Base-by-base conservation (phyloP, 23 red algal genomes). In the Gracilaria domingensis region DNA sequence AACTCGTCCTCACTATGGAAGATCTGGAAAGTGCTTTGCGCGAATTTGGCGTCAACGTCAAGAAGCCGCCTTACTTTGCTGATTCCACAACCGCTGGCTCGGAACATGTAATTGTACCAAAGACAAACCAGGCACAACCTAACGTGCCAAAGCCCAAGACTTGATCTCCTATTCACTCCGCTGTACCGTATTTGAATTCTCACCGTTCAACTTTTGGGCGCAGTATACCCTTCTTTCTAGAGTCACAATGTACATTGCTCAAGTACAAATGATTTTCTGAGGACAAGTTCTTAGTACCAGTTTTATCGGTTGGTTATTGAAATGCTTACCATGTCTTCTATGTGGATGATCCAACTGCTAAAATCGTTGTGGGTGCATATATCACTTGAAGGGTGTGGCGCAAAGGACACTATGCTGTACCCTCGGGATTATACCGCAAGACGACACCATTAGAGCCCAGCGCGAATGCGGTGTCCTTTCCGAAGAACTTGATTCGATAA, bases 401-500 rank as follows among this genome's bases (percentile, higher is more conserved):
- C 59, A 29, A 8, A 62, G 26, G 42, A 16, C 50, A 51, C 20
- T 51, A 77, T 23, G 45, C 72, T 33, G 66, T 88, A 61, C 32
- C 24, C 30, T 56, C n/a, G 34, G 94, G 87, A 40, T 95, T 73
- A 76, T 90, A 98, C 56, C 84, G 65, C 73, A 98, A 81, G 61
- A 96, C 76, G 9, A 94, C 67, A 13, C 97, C 97, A 70, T 94
- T 94, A 40, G 82, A 74, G 36, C 97, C 97, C 59, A 98, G 62
- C 55, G 93, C 94, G 88, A 98, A 98, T 34, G 85, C 97, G 14
- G 49, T 84, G 58, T 95, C 90, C 76, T 93, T 89, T n/a, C 69
- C 85, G 50, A 96, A 93, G 74, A 98, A 98, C 59, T 96, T 98
- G 57, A 98, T 98, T 49, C 89, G 88, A 71, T 98, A 98, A 66